phyloP scores from a whole-genome alignment of 2,329 filamentous ascomycete species.

The Trichoderma semiorbis region DNA sequence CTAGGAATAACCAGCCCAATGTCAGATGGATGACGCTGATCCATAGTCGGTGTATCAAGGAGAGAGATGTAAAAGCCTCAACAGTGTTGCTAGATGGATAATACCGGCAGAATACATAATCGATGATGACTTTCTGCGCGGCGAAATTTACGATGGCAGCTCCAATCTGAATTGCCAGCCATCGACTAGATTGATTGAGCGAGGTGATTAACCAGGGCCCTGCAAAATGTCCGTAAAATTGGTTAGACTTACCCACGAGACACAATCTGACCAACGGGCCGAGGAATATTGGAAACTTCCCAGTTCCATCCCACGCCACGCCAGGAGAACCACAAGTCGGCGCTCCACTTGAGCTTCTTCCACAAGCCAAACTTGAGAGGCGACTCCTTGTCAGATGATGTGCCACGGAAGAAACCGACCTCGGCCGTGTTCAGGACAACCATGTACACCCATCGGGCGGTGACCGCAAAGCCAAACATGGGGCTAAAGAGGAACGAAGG shows the following conservation, averaged over 20 bases:
- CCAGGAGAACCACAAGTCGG: background rate
- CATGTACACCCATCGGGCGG: background rate
- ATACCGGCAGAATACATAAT: background rate
- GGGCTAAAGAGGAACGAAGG: background rate
- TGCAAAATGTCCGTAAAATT: background rate
- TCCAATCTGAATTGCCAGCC: background rate
- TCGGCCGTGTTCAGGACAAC: background rate
- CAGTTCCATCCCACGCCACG: background rate
- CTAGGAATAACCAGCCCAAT: background rate
- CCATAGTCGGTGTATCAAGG: background rate
- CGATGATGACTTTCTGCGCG: background rate
- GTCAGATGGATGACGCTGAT: background rate
- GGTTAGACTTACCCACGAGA: background rate
- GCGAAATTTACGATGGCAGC: background rate
- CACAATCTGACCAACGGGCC: background rate
- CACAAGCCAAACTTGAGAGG: background rate
- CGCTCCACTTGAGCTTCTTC: background rate
- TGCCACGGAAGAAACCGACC: background rate
- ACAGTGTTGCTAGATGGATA: background rate
- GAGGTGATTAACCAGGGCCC: background rate
- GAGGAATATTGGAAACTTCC: background rate
- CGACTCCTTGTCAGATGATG: background rate
- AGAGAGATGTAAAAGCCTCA: background rate
- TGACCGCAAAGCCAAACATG: background rate
- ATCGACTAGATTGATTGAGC: background rate